These are phyloP conservation scores for Marasmius tenuissimus DNA, from an alignment of 1,284 basidiomycete genomes.

Conservation along the genomic window DNA sequence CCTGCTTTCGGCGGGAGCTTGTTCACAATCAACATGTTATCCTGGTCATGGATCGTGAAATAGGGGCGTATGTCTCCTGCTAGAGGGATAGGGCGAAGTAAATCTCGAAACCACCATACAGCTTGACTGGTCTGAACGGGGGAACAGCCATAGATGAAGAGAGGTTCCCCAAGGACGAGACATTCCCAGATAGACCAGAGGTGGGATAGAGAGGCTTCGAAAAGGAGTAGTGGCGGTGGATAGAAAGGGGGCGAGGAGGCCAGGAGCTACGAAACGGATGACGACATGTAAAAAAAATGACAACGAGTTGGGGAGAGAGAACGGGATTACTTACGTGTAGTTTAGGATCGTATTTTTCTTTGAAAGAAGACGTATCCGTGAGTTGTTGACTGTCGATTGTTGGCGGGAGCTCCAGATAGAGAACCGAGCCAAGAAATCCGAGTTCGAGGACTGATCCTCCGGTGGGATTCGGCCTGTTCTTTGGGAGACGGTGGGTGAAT, in stretches of 20 bases:
- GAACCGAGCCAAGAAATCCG: constrained; percentile 77
- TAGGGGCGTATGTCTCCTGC: constrained; percentile 90
- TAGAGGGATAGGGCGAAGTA: constrained; percentile 85
- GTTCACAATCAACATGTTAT: constrained; percentile 77
- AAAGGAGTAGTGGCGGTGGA: constrained; percentile 70
- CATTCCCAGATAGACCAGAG: constrained; percentile 97
- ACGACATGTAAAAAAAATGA: not conserved
- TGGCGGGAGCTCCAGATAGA: constrained; percentile 73
- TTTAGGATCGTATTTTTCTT: constrained; percentile 46
- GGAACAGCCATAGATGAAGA: constrained; percentile 84
- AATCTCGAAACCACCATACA: constrained; percentile 89
- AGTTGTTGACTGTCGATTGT: constrained; percentile 73
- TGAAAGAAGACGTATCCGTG: constrained; percentile 47
- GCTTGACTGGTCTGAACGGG: constrained; percentile 81
- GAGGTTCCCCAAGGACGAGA: constrained; percentile 83
- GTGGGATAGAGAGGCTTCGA: constrained; percentile 75
- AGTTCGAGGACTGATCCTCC: constrained; percentile 71
- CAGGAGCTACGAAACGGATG: constrained; percentile 56
- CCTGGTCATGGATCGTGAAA: constrained; percentile 93
- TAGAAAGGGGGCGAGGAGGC: constrained; percentile 72
- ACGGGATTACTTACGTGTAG: constrained; percentile 38
- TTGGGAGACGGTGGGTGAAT: constrained; percentile 27
- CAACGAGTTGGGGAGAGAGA: not conserved
- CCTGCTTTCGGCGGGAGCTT: constrained; percentile 85
- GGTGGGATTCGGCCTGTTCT: constrained; percentile 70